A percentile compares a stretch with the other conserved stretches of the same genome.
These are phyloP conservation scores for Wickerhamiella infanticola DNA, from an alignment of 1,139 yeast genomes.

Conservation along the genomic window DNA sequence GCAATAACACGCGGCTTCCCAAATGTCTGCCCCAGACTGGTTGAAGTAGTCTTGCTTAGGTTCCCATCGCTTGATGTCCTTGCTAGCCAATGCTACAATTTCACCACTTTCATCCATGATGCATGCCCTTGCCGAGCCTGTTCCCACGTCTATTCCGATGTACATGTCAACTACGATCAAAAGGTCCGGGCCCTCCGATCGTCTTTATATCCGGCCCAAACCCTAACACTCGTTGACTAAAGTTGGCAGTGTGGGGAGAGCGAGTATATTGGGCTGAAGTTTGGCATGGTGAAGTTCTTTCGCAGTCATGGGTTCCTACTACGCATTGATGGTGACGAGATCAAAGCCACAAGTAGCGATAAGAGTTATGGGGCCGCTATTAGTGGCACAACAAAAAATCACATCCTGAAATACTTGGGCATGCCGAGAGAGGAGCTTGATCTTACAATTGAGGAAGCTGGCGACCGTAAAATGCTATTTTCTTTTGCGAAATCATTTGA, in stretches of 20 bases:
- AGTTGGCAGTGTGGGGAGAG: too few species aligned
- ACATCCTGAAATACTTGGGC: background rate
- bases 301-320: background rate
- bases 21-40: conserved; percentile 84
- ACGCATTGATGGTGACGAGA: background rate
- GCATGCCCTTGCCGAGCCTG: conserved; percentile 94
- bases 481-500: background rate
- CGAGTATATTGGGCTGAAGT: too few species aligned
- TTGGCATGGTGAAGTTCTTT: background rate
- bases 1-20: conserved; percentile 79
- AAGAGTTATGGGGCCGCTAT: background rate
- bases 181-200: too few species aligned
- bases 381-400: background rate
- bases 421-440: background rate
- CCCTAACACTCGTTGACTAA: too few species aligned
- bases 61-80: conserved; percentile 51
- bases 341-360: background rate
- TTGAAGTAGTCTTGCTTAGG: conserved; percentile 35
- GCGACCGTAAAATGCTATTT: background rate
- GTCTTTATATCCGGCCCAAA: too few species aligned
- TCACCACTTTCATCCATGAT: conserved; percentile 71
- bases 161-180: conserved; percentile 22
- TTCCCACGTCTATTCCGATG: conserved; percentile 93
- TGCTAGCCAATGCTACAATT: conserved; percentile 64
- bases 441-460: background rate